Conservation (phyloP, 139 green algal species). For the Deuterostichococcus epilithicus region DNA sequence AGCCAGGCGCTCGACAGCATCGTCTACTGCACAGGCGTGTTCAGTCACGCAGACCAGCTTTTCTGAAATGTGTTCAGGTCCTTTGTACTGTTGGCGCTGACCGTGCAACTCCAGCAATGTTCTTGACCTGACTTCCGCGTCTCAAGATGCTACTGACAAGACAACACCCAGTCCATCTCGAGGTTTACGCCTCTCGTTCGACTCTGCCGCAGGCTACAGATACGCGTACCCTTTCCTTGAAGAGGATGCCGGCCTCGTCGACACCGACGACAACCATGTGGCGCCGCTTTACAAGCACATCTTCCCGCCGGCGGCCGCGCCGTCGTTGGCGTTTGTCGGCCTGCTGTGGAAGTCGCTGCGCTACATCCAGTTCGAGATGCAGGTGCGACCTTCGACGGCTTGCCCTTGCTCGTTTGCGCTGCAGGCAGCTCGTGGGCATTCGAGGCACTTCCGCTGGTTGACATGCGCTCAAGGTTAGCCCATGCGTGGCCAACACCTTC, state of each 20-base stretch:
- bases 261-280: constrained; percentile 45
- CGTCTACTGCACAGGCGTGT: constrained; percentile 64
- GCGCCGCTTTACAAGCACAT: constrained; percentile 64
- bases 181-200: neutral
- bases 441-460: too few relatives aligned
- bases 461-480: too few relatives aligned
- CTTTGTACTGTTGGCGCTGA: too few relatives aligned
- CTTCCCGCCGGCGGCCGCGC: constrained; percentile 41
- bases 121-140: too few relatives aligned
- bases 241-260: constrained; percentile 22
- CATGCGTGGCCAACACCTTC: too few relatives aligned
- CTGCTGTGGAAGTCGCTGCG: constrained; percentile 70
- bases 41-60: too few relatives aligned
- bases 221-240: constrained; percentile 75
- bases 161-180: neutral
- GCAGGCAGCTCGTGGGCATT: too few relatives aligned
- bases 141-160: too few relatives aligned
- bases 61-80: neutral
- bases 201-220: constrained; percentile 34
- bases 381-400: constrained; percentile 18
- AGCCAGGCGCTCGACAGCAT: constrained; percentile 45
- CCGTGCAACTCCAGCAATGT: too few relatives aligned
- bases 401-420: neutral
- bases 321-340: constrained; percentile 67
- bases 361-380: constrained; percentile 63